Base-by-base conservation (phyloP, 345 rosid species). In the Iberis pinnata region DNA sequence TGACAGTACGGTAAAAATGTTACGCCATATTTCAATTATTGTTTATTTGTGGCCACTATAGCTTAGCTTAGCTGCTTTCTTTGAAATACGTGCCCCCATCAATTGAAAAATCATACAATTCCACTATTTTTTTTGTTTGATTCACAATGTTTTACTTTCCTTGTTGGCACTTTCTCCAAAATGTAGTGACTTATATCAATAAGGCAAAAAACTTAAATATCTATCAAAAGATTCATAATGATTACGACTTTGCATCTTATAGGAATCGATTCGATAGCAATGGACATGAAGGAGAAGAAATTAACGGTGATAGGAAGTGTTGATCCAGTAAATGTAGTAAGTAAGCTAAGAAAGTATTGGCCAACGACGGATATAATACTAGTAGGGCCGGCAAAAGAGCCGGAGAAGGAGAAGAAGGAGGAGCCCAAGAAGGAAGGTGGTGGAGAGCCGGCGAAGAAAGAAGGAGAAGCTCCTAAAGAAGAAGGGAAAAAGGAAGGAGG, bases 321-420 rank as follows among this genome's bases (percentile, higher is more conserved):
- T 13, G 95, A 89, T 77, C 88, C 93, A 8, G 73, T 89, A 5
- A 74, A 46, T 10, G 71, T 77, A 6, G 97, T 78, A 25, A 80
- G 84, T 75, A 89, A 81, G 62, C 64, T 89, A 53, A 77, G 97
- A 61, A 89, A 86, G 68, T 72, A 81, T 26, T 89, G 93, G 93
- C 80, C 72, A 2, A 73, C 75, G 22, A 73, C 95, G 3, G 77
- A 80, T 9, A 81, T 89, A 5, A 44, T 83, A 37, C 58, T 75
- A 1, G 88, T 89, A 0, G 97, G 97, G 17, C 97, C 95, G 7
- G 95, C 89, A 2, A 81, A 81, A 29, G 94, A 82, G 70, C 89
- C 89, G 4, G 84, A 82, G 70, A 88, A 84, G 77, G 74, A 80
- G 6, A 81, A 81, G 74, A 76, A 82, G 39, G 96, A 74, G 45